phyloP scores from a whole-genome alignment of 768 basidiomycete genomes.

The Boletus patriciae region DNA sequence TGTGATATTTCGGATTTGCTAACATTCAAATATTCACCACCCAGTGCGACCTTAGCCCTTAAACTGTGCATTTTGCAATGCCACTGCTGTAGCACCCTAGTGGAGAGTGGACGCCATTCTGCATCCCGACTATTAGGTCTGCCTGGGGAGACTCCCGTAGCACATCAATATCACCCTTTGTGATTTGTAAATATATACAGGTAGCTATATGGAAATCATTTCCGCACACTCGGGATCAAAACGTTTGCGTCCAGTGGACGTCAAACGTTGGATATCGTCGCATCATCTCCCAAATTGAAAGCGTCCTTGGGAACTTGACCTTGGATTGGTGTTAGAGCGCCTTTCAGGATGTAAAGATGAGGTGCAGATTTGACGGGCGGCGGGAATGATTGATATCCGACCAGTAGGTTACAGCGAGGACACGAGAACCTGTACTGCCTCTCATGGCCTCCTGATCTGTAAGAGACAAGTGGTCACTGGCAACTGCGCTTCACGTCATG shows the following conservation, averaged over 20 bases:
- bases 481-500: conserved; percentile 18
- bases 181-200: not conserved
- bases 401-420: conserved; percentile 48
- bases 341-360: conserved; percentile 77
- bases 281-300: conserved; percentile 54
- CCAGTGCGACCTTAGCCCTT: not conserved
- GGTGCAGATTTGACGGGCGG: conserved; percentile 76
- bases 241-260: not conserved
- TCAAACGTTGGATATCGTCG: conserved; percentile 5
- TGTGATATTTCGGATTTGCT: conserved; percentile 4
- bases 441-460: conserved; percentile 68
- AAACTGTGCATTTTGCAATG: not conserved
- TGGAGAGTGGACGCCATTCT: too few relatives aligned
- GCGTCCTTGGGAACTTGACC: conserved; percentile 84
- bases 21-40: not conserved
- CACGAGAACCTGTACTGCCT: conserved; percentile 67
- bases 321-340: conserved; percentile 85
- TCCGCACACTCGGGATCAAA: not conserved
- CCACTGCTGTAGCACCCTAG: not conserved
- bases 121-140: too few relatives aligned
- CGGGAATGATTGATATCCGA: conserved; percentile 73
- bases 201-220: not conserved
- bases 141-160: not conserved
- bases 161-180: not conserved
- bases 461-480: conserved; percentile 5